phyloP scores from a whole-genome alignment of 2,329 filamentous ascomycete genomes.

The Botrytis elliptica region DNA sequence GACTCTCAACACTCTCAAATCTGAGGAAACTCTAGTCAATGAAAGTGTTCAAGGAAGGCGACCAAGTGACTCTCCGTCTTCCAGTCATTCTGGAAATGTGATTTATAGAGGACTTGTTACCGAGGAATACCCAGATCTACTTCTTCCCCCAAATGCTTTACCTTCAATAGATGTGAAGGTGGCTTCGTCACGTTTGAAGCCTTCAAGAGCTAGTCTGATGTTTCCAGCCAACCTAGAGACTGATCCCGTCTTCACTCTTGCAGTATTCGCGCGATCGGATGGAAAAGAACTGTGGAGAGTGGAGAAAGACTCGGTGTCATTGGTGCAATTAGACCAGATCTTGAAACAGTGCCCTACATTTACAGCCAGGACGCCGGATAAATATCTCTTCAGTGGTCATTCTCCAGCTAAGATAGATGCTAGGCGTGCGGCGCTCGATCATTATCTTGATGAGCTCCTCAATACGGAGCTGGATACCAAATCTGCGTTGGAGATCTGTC shows the following conservation, averaged over 20 bases:
- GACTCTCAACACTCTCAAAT: slow-evolving; percentile 29
- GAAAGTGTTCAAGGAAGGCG: neutral
- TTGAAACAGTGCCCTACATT: slow-evolving; percentile 74
- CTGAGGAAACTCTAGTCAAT: slow-evolving; percentile 26
- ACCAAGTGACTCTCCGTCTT: slow-evolving; percentile 35
- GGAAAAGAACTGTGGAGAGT: slow-evolving; percentile 84
- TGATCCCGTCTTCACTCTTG: slow-evolving; percentile 90
- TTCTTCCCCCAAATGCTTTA: slow-evolving; percentile 85
- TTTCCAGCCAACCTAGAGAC: slow-evolving; percentile 79
- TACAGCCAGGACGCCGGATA: slow-evolving; percentile 75
- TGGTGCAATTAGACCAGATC: slow-evolving; percentile 78
- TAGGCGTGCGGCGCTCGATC: slow-evolving; percentile 74
- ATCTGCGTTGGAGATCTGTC: slow-evolving; percentile 79
- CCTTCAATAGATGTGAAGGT: slow-evolving; percentile 83
- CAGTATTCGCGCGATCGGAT: slow-evolving; percentile 75
- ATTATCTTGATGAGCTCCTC: slow-evolving; percentile 81
- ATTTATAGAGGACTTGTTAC: slow-evolving; percentile 78
- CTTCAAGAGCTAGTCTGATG: slow-evolving; percentile 81
- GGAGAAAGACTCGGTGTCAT: slow-evolving; percentile 83
- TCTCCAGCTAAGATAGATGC: slow-evolving; percentile 92
- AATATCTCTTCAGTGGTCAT: slow-evolving; percentile 84
- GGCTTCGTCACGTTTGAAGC: slow-evolving; percentile 91
- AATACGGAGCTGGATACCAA: slow-evolving; percentile 77
- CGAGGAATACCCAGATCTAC: slow-evolving; percentile 81
- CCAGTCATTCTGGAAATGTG: slow-evolving; percentile 44